phyloP scores from a whole-genome alignment of 169 alveolate species.

The Pseudocohnilembus persalinus region DNA sequence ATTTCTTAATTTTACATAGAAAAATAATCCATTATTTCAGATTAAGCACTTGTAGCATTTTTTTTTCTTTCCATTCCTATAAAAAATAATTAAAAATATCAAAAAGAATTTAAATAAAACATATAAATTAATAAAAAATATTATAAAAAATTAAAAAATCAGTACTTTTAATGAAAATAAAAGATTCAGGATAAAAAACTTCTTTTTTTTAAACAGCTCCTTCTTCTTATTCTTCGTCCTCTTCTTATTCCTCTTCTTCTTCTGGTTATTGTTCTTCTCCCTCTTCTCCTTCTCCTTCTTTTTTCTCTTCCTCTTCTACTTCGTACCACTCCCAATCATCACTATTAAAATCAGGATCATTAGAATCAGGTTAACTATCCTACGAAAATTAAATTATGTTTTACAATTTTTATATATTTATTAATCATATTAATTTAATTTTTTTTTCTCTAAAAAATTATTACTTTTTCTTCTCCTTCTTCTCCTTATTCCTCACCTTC shows the following conservation, averaged over 20 bases:
- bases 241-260: constrained; percentile 40
- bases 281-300: constrained; percentile 26
- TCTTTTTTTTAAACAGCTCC: constrained; percentile 32
- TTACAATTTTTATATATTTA: too few relatives aligned
- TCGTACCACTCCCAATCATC: neutral
- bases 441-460: too few relatives aligned
- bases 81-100: neutral
- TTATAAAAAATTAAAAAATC: too few relatives aligned
- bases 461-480: neutral
- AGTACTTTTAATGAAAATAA: constrained; percentile 24
- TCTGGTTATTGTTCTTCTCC: constrained; percentile 41
- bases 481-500: neutral
- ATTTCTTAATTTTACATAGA: constrained; percentile 34
- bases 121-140: neutral
- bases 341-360: too few relatives aligned
- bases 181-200: constrained; percentile 41
- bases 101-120: neutral
- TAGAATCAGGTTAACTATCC: too few relatives aligned
- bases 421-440: too few relatives aligned
- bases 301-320: constrained; percentile 30
- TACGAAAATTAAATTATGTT: too few relatives aligned
- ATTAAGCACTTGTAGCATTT: neutral
- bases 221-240: constrained; percentile 48
- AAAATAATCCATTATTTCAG: constrained; percentile 10
- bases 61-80: neutral